These are phyloP conservation scores for Nakazawaea anatomiae DNA, from an alignment of 805 yeast species.

Conservation along the genomic window DNA sequence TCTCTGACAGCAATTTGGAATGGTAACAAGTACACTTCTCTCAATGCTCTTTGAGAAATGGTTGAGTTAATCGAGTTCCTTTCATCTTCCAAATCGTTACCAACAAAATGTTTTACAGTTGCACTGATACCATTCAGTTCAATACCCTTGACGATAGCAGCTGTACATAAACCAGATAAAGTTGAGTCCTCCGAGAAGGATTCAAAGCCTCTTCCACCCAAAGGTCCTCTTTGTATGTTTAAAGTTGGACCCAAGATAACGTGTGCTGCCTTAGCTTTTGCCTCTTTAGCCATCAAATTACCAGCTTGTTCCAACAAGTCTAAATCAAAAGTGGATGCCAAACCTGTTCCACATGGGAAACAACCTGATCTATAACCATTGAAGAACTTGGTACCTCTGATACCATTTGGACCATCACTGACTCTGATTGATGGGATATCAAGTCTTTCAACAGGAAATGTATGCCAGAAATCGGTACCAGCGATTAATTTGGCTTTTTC, in stretches of 20 bases:
- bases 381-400: conserved; percentile 37
- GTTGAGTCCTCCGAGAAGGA: conserved; percentile 37
- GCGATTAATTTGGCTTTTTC: conserved; percentile 26
- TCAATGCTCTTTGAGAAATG: conserved; percentile 53
- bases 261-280: conserved; percentile 37
- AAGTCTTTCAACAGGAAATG: conserved; percentile 25
- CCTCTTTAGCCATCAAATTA: conserved; percentile 35
- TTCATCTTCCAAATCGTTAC: conserved; percentile 58
- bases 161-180: conserved; percentile 38
- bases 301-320: conserved; percentile 33
- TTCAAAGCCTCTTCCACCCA: conserved; percentile 41
- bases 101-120: conserved; percentile 56
- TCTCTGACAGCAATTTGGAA: conserved; percentile 54
- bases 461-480: conserved; percentile 37
- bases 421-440: conserved; percentile 29
- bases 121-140: conserved; percentile 47
- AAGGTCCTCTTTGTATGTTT: conserved; percentile 37
- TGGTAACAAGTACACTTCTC: conserved; percentile 61
- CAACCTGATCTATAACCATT: conserved; percentile 36
- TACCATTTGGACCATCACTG: conserved; percentile 46
- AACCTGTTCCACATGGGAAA: conserved; percentile 40
- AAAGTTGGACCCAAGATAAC: conserved; percentile 29
- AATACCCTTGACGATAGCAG: conserved; percentile 47
- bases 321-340: conserved; percentile 39
- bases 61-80: conserved; percentile 42